Base-by-base conservation (phyloP, 495 filamentous ascomycete genomes). In the Ramalina peruviana region DNA sequence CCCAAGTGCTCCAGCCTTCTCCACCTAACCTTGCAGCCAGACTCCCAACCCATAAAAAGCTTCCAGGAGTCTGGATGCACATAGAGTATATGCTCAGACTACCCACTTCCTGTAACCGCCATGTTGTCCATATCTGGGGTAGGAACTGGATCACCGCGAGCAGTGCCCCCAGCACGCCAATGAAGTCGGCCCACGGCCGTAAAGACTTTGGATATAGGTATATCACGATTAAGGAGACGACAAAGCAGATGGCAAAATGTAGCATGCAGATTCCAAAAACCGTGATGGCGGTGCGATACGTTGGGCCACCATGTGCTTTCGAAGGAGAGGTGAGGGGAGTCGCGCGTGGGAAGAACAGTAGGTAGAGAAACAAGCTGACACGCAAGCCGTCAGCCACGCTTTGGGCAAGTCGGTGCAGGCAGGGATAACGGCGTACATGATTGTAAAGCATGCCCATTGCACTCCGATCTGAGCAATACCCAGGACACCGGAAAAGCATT, bases 61-160 rank as follows among this genome's bases (percentile, higher is more conserved):
- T 83, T 6, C 92, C 92, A 0, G 92, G 92, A 0, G 89, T 95
- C 64, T 98, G 92, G 40, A 97, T 94, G 62, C 83, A 83, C 92
- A 98, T 98, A 86, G 95, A 97, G 1, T 88, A 84, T 50, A 98
- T 89, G 59, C 87, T 94, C 50, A 98, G 64, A 60, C 86, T 93
- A 36, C 86, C 86, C 1, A 93, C 83, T 53, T 84, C 80, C 60
- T 87, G 82, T 44, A 95, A 69, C 36, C 69, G 74, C 67, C 86
- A 89, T 1, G 92, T 98, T 26, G 83, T 94, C 62, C 76, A 89
- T 57, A 98, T 88, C 68, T 98, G 92, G 2, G 92, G 92, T 17
- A 97, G 69, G 66, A 96, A 98, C 63, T 98, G 92, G 19, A 96
- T 75, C 0, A 75, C 80, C 0, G 93, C 83, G 19, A 97, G 78